Base-by-base conservation (phyloP, 768 basidiomycete species). In the Russula sp. region DNA sequence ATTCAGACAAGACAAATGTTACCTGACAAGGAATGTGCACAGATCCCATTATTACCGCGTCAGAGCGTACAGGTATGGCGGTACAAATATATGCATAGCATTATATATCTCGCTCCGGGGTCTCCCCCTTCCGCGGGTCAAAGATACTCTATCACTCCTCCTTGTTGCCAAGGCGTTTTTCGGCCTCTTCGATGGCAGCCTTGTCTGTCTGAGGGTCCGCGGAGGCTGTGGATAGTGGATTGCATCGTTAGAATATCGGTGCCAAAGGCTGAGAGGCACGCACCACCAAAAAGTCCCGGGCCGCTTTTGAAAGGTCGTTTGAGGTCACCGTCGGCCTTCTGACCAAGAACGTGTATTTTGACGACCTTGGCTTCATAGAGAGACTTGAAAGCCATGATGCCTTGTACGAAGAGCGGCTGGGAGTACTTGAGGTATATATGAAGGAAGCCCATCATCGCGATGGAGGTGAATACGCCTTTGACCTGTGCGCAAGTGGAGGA, bases 401-500 rank as follows among this genome's bases (percentile, higher is more conserved):
- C 83, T 73, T 98, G 96, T 66, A 98, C 88, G 76, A 98, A 96
- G 66, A 98, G 83, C 7, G 96, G 96, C 71, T 96, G 95, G 7
- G 93, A 95, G 82, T 90, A 98, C 72, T 90, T 85, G 77, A 98
- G 78, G 82, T 98, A 98, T 56, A 88, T 64, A 77, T 99, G 96
- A 78, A 98, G 85, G 80, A 94, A 87, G 61, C 70, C 80, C 89
- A 95, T 94, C 87, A 93, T 91, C 53, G 85, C 87, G 69, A 93
- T 73, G 65, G 88, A 87, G 74, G 84, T 81, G 74, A 81, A 89
- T 8, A 78, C 82, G n/a, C 79, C 76, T 43, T 84, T 84, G 61
- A 89, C 79, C 85, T 87, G 35, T 14, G 43, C 18, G 6, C n/a
- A 8, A 5, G n/a, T 25, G 41, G 72, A 74, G 9, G 36, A 38